phyloP scores from a whole-genome alignment of 2,329 filamentous ascomycete genomes.

The Microascus cirrosus region DNA sequence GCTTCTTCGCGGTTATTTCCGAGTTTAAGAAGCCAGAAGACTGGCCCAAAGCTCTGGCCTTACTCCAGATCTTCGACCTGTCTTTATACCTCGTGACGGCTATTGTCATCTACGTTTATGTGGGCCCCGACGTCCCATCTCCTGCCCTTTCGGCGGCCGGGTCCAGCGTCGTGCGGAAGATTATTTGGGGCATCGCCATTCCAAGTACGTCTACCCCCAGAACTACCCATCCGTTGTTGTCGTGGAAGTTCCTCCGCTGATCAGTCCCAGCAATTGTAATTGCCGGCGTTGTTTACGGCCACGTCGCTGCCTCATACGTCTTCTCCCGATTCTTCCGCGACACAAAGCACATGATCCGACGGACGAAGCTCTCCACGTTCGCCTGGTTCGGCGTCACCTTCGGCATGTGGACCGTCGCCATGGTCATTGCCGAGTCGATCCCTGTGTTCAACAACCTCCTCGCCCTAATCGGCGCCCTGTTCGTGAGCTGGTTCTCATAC shows the following conservation, averaged over 20 bases:
- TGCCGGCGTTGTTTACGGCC: slow-evolving; percentile 6
- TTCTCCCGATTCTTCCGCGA: slow-evolving; percentile 17
- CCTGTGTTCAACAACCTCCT: slow-evolving; percentile 18
- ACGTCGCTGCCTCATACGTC: slow-evolving; percentile 15
- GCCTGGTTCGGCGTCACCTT: slow-evolving; percentile 11
- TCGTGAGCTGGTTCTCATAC: slow-evolving; percentile 22
- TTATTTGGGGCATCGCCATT: slow-evolving; percentile 17
- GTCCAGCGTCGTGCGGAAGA: slow-evolving; percentile 18
- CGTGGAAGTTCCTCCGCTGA: not conserved
- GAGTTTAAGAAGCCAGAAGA: slow-evolving; percentile 30
- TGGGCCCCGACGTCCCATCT: slow-evolving; percentile 16
- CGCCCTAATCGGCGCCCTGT: slow-evolving; percentile 17
- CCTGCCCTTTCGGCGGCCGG: slow-evolving; percentile 17
- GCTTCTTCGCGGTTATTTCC: slow-evolving; percentile 44
- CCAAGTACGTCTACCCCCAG: not conserved
- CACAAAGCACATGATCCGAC: slow-evolving; percentile 16
- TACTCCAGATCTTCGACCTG: slow-evolving; percentile 13
- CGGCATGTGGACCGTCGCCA: slow-evolving; percentile 25
- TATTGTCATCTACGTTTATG: slow-evolving; percentile 18
- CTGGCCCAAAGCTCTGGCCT: slow-evolving; percentile 14
- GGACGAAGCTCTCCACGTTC: slow-evolving; percentile 15
- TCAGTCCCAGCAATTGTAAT: slow-evolving; percentile 18
- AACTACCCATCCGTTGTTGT: slow-evolving; percentile 6
- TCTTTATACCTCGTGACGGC: slow-evolving; percentile 16
- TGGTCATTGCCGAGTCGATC: slow-evolving; percentile 7